phyloP scores from a whole-genome alignment of 164 flowering plant species.

The Umbilicus rupestris region DNA sequence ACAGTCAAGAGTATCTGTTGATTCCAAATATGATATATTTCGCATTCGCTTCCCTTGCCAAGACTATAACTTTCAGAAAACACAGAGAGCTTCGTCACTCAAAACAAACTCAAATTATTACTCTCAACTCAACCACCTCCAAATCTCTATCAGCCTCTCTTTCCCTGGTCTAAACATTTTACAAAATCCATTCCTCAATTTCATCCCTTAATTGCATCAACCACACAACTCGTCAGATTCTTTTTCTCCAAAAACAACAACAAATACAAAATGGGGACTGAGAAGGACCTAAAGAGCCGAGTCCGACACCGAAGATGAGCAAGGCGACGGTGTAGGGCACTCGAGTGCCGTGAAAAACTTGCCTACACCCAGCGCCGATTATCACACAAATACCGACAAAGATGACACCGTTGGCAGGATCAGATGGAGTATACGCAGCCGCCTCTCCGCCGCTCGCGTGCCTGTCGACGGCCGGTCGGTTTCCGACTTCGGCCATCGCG shows the following conservation, averaged over 20 bases:
- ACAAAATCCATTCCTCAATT: background rate
- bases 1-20: too few relatives aligned
- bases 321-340: slow-evolving; percentile 91
- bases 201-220: background rate
- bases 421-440: background rate
- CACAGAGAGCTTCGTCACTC: too few relatives aligned
- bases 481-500: background rate
- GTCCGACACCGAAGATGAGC: slow-evolving; percentile 70
- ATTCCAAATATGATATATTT: too few relatives aligned
- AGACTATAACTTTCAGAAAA: too few relatives aligned
- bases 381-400: slow-evolving; percentile 62
- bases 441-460: background rate
- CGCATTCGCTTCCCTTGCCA: too few relatives aligned
- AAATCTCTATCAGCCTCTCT: too few relatives aligned
- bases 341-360: slow-evolving; percentile 68
- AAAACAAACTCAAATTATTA: too few relatives aligned
- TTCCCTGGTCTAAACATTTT: too few relatives aligned
- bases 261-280: background rate
- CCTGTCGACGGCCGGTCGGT: background rate
- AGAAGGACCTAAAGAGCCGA: slow-evolving; percentile 69
- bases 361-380: slow-evolving; percentile 71
- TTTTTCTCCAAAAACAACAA: too few relatives aligned
- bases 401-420: slow-evolving; percentile 52
- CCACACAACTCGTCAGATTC: too few relatives aligned
- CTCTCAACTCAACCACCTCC: too few relatives aligned